These are phyloP conservation scores for Schizosaccharomyces osmophilus DNA, from an alignment of 805 yeast genomes.

Conservation along the genomic window DNA sequence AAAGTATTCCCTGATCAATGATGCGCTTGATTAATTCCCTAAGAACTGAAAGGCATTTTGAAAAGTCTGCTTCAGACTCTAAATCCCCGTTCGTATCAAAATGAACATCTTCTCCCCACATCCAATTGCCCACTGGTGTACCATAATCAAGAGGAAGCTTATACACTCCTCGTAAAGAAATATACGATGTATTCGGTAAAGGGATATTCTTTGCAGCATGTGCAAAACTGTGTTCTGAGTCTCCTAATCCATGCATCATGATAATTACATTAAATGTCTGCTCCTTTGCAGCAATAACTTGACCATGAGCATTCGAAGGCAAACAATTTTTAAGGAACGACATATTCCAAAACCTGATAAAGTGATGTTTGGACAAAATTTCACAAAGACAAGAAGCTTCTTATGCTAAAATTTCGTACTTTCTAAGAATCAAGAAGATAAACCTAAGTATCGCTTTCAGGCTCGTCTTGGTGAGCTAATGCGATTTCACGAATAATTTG, in stretches of 20 bases:
- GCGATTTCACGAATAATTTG: neutral
- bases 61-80: conserved; percentile 1
- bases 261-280: neutral
- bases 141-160: neutral
- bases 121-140: conserved; percentile 1
- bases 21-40: neutral
- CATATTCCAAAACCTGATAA: neutral
- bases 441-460: neutral
- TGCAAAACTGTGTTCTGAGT: neutral
- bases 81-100: neutral
- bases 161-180: neutral
- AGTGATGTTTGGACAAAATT: neutral
- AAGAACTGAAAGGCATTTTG: neutral
- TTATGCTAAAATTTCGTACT: neutral
- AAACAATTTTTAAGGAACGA: neutral
- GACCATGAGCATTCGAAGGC: neutral
- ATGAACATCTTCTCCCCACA: conserved; percentile 1
- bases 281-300: neutral
- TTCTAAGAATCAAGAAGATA: too few relatives aligned
- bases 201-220: neutral
- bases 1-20: neutral
- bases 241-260: conserved; percentile 2
- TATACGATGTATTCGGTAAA: neutral
- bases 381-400: neutral
- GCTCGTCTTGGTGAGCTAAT: conserved; percentile 4